phyloP scores from a whole-genome alignment of 345 rosid genomes.

The Salix brachista region DNA sequence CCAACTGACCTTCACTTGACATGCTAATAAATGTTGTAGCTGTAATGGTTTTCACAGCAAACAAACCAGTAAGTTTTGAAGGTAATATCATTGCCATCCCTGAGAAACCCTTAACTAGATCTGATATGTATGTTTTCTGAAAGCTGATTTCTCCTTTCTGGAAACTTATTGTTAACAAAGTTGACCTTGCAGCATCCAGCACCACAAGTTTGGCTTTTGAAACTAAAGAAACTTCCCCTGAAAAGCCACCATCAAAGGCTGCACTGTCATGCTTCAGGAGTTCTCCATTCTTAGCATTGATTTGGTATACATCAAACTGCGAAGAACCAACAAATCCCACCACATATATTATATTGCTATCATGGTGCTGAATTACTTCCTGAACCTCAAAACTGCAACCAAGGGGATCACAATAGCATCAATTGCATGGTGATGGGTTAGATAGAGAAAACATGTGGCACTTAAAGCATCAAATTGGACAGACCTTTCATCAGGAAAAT shows the following conservation, averaged over 20 bases:
- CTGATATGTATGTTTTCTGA: slow-evolving; percentile 49
- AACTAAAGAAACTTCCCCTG: slow-evolving; percentile 55
- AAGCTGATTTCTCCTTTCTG: slow-evolving; percentile 50
- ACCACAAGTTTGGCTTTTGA: slow-evolving; percentile 62
- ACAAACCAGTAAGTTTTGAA: slow-evolving; percentile 48
- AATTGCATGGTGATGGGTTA: slow-evolving; percentile 6
- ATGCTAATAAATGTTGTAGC: slow-evolving; percentile 47
- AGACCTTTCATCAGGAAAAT: slow-evolving; percentile 75
- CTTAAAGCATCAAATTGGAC: slow-evolving; percentile 18
- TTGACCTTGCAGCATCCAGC: slow-evolving; percentile 61
- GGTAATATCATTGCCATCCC: slow-evolving; percentile 57
- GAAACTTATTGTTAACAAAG: slow-evolving; percentile 52
- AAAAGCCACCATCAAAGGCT: slow-evolving; percentile 64
- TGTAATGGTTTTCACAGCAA: slow-evolving; percentile 48
- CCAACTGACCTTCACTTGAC: slow-evolving; percentile 54
- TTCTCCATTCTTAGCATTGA: slow-evolving; percentile 69
- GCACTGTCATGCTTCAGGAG: slow-evolving; percentile 55
- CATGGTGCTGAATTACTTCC: slow-evolving; percentile 57
- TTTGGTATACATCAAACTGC: slow-evolving; percentile 55
- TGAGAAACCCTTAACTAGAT: slow-evolving; percentile 45
- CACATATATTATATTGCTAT: slow-evolving; percentile 44
- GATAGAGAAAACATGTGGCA: neutral
- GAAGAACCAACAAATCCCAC: slow-evolving; percentile 68
- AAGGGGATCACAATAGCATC: slow-evolving; percentile 15
- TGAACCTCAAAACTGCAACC: slow-evolving; percentile 72